Conservation (phyloP, 345 rosid species). For the Carallia brachiata region DNA sequence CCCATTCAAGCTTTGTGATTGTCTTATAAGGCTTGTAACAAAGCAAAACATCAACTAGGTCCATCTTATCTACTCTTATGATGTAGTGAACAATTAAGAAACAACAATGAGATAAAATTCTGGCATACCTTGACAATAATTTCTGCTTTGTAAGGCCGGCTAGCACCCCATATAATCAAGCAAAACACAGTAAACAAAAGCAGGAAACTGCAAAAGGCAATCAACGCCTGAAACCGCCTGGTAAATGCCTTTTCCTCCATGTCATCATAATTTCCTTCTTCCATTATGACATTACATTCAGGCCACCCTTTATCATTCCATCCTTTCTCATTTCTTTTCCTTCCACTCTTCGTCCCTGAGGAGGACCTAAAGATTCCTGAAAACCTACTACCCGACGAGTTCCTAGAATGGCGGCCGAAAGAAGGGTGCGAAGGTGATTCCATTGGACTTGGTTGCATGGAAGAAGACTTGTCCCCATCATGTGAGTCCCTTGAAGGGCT, state of each 20-base stretch:
- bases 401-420: conserved; percentile 72
- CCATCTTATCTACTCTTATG: no score
- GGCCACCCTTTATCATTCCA: conserved; percentile 87
- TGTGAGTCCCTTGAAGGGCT: conserved; percentile 92
- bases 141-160: conserved; percentile 66
- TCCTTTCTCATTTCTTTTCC: conserved; percentile 40
- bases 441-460: conserved; percentile 74
- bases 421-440: conserved; percentile 87
- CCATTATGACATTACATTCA: conserved; percentile 64
- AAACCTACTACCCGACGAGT: conserved; percentile 79
- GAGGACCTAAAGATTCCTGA: conserved; percentile 81
- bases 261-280: conserved; percentile 75
- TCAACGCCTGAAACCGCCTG: conserved; percentile 54
- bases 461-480: conserved; percentile 78
- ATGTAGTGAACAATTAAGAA: not conserved
- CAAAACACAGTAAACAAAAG: conserved; percentile 60
- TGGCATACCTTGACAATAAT: conserved; percentile 55
- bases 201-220: conserved; percentile 52
- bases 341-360: conserved; percentile 49
- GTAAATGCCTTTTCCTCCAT: conserved; percentile 49
- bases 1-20: no score
- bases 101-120: not conserved
- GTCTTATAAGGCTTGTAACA: no score
- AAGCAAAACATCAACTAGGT: no score
- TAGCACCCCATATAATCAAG: conserved; percentile 81